Evolutionary conservation across 2,329 filamentous ascomycete species (phyloP), one percentile per base, ranked within the genome.

Genomic region (Ceratocystis albifundus): DNA sequence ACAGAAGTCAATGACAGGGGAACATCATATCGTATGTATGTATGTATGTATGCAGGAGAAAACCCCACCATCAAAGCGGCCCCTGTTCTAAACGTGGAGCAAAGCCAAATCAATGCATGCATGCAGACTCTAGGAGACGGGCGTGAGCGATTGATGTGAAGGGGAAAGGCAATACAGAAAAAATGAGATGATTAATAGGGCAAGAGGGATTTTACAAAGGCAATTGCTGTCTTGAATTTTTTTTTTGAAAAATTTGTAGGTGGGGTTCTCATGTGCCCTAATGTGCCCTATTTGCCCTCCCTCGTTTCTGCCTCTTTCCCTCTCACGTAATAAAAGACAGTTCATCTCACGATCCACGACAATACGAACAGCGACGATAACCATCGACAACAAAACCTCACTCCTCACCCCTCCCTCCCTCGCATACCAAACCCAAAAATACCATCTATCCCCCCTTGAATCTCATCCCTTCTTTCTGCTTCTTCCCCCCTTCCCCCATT

Each of bases 391-490:
- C 20, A 48, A n/a, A 48, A n/a, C 46, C 5, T 48, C 46, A 15
- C 25, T 25, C 20, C 48, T 25, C 12, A 59, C 22, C 22, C 55
- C 55, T 36, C 6, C 17, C 6, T 30, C 53, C 20, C 12, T 15
- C 53, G 55, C 55, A 59, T 32, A 22, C 25, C 28, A 59, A 32
- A n/a, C n/a, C n/a, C n/a, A n/a, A n/a, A n/a, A 59, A 36, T 59
- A 8, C 55, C 28, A 28, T 12, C 48, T 2, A 50, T 50, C 1
- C 12, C 12, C 36, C 36, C 36, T 41, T 41, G 36, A 15, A 41
- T 41, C 36, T 41, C 53, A 59, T 59, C 55, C 55, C 55, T 59
- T 59, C 55, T 59, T 59, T 59, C 12, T 36, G 55, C 55, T 59
- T 59, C 30, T 59, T 30, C 48, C 15, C 48, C 48, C 46, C 46